A percentile compares a stretch with the other conserved stretches of the same genome.
Conservation (phyloP, 2,329 filamentous ascomycete genomes). For the Ceratocystis variospora region DNA sequence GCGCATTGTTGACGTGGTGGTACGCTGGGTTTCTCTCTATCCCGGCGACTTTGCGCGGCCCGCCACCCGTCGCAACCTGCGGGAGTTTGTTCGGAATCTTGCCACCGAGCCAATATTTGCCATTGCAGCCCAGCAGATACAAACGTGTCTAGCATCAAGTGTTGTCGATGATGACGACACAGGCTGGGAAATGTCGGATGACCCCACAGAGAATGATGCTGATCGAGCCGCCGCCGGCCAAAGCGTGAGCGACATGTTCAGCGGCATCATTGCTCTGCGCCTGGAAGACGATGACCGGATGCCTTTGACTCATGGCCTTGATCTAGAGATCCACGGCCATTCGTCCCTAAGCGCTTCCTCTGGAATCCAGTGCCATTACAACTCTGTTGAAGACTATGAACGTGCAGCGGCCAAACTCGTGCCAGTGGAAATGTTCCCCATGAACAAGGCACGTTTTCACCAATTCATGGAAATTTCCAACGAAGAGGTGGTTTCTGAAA, state of each 20-base stretch:
- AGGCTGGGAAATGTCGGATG: constrained; percentile 78
- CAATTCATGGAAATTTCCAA: constrained; percentile 77
- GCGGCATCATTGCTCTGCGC: constrained; percentile 34
- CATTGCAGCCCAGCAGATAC: constrained; percentile 73
- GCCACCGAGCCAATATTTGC: constrained; percentile 68
- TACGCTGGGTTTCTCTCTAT: constrained; percentile 80
- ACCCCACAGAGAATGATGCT: constrained; percentile 27
- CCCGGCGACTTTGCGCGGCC: constrained; percentile 84
- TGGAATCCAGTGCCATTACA: constrained; percentile 32
- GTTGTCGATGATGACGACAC: constrained; percentile 81
- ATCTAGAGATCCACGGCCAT: constrained; percentile 17
- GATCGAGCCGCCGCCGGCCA: constrained; percentile 25
- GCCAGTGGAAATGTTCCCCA: constrained; percentile 51
- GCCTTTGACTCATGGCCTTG: constrained; percentile 20
- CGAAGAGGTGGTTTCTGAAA: constrained; percentile 74
- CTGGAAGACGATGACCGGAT: constrained; percentile 32
- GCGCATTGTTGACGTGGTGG: constrained; percentile 68
- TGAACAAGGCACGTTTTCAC: constrained; percentile 80
- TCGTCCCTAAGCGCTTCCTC: constrained; percentile 13
- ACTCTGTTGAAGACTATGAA: constrained; percentile 66
- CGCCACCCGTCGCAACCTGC: constrained; percentile 55
- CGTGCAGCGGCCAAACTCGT: constrained; percentile 59
- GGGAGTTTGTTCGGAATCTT: constrained; percentile 63
- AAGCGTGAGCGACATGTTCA: constrained; percentile 30
- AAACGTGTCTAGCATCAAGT: constrained; percentile 55